Evolutionary conservation across 139 green algal species (phyloP), one percentile per base, ranked within the genome.

Genomic region (Picochlorum sp.): DNA sequence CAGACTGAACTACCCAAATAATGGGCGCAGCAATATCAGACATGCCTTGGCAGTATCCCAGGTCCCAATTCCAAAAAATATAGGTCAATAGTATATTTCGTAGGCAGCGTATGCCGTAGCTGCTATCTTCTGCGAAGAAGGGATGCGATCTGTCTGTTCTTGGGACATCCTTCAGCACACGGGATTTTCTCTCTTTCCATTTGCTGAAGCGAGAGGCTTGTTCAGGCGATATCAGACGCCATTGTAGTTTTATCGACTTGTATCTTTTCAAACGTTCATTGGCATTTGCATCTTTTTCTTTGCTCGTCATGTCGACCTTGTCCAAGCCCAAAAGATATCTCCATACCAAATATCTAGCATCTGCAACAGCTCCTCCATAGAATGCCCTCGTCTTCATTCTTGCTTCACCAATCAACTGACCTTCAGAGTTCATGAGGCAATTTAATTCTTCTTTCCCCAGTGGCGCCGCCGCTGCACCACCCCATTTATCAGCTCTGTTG

Each of bases 31-130:
- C 64, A 43, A 95, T 63, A 67, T 95, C 86, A 39, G 62, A 82
- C 87, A 95, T 95, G 39, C 86, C 82, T 74, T 95, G 88, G 63
- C 74, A 88, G 62, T 95, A 96, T 10, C 87, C 80, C 35, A 96
- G 69, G 66, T 96, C 85, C 33, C 81, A 82, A 69, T 96, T 94
- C 77, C 81, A 95, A 62, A 88, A 72, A 22, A 70, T 41, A 63
- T 96, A 91, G 4, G 73, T 79, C 16, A 92, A 75, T 51, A 88
- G 73, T 25, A 88, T 70, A 40, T 53, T 45, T 10, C 74, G 67
- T 50, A 89, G 55, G 50, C 61, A 52, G 4, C 26, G 25, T 7
- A 55, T 44, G n/a, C 57, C 52, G 35, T 62, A 35, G 49, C 69
- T 49, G n/a, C 67, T 32, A 32, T 89, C 74, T 4, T 36, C 47